Base-by-base conservation (phyloP, 1,284 basidiomycete species). In the Marasmius oreades region DNA sequence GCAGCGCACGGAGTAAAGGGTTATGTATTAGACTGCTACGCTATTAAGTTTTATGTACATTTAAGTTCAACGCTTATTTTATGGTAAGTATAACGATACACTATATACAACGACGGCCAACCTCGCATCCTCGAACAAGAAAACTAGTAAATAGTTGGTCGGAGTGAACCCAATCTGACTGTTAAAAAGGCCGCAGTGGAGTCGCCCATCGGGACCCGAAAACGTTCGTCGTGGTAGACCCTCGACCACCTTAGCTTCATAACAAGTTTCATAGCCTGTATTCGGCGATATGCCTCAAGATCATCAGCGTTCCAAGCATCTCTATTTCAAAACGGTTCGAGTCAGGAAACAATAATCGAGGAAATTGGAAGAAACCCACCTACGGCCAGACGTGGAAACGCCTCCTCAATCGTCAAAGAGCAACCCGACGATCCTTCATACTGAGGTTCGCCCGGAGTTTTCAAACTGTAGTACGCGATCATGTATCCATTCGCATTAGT, bases 221-320 rank as follows among this genome's bases (percentile, higher is more conserved):
- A n/a, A n/a, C n/a, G n/a, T n/a, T n/a, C n/a, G n/a, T n/a, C n/a
- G n/a, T n/a, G n/a, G n/a, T n/a, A n/a, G n/a, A n/a, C n/a, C n/a
- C n/a, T n/a, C n/a, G n/a, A n/a, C n/a, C n/a, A n/a, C n/a, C n/a
- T n/a, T n/a, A n/a, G n/a, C n/a, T n/a, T n/a, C n/a, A n/a, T n/a
- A n/a, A n/a, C n/a, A n/a, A n/a, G n/a, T n/a, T n/a, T 75, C 65
- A 83, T 55, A 81, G 61, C 44, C 77, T 70, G 61, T 84, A 70
- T 51, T 73, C 70, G n/a, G 68, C 75, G 44, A 87, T 85, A 62
- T 85, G 81, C n/a, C 84, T 75, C 82, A 87, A 83, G 60, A 87
- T 80, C 65, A 78, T 77, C 46, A 85, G 66, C 0, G 84, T 79
- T 2, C 81, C 81, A 11, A 87, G 73, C 56, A 86, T 68, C 58